Conservation (phyloP, 768 basidiomycete genomes). For the Suillus paluster region DNA sequence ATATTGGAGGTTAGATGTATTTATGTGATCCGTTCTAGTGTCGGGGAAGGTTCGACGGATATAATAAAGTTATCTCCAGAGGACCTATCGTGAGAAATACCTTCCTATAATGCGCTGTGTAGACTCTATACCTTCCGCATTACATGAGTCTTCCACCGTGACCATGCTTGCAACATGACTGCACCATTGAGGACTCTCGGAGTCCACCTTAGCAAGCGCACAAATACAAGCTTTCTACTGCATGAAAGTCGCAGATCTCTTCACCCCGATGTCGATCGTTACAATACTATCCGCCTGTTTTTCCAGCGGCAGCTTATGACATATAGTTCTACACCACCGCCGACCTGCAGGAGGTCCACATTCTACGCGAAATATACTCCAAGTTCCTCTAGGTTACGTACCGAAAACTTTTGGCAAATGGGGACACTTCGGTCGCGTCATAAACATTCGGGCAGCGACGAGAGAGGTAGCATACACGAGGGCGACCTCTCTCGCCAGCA, state of each 20-base stretch:
- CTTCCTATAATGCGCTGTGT: background rate
- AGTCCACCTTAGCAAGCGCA: constrained; percentile 5
- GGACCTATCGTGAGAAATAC: constrained; percentile 1
- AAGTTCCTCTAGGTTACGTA: background rate
- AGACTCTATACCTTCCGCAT: background rate
- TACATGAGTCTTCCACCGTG: background rate
- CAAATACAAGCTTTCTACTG: constrained; percentile 20
- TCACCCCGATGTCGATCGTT: constrained; percentile 53
- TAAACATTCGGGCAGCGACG: constrained; percentile 15
- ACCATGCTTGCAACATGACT: constrained; percentile 14
- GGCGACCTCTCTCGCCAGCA: background rate
- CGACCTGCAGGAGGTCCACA: background rate
- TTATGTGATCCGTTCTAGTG: no score
- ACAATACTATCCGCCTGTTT: constrained; percentile 60
- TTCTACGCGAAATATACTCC: background rate
- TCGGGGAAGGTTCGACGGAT: no score
- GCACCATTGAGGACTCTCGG: constrained; percentile 11
- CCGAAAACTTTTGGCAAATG: background rate
- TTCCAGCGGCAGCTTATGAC: constrained; percentile 45
- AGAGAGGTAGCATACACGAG: constrained; percentile 6
- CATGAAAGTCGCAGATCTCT: constrained; percentile 28
- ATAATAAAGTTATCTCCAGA: background rate
- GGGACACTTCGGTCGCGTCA: constrained; percentile 12
- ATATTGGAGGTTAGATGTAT: no score
- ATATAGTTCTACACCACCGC: constrained; percentile 11